These are phyloP conservation scores for Plantago major DNA, from an alignment of 257 asterid genomes.

Conservation along the genomic window DNA sequence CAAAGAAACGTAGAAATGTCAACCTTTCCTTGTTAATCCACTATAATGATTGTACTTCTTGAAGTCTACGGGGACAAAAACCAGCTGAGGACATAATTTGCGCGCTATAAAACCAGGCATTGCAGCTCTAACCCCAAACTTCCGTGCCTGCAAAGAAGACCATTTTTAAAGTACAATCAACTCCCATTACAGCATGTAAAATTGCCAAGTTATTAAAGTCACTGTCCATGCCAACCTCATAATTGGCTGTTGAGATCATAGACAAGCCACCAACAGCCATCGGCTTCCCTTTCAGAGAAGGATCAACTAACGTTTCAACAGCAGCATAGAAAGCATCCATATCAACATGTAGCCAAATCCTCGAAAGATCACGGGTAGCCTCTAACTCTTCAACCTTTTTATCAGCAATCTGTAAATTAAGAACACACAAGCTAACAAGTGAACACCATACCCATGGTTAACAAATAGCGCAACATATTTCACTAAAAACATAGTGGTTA, in stretches of 20 bases:
- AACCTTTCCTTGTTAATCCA: slow-evolving; percentile 83
- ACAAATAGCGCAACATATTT: neutral
- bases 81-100: slow-evolving; percentile 74
- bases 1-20: slow-evolving; percentile 18
- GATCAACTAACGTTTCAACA: slow-evolving; percentile 74
- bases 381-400: slow-evolving; percentile 68
- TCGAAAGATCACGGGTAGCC: slow-evolving; percentile 73
- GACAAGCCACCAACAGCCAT: slow-evolving; percentile 98
- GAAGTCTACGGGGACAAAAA: slow-evolving; percentile 78
- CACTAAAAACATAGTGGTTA: too few species aligned
- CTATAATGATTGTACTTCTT: slow-evolving; percentile 81
- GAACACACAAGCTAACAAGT: slow-evolving; percentile 7
- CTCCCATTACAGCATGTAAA: neutral
- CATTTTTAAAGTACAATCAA: slow-evolving; percentile 15
- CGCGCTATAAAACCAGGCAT: slow-evolving; percentile 99
- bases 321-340: slow-evolving; percentile 99
- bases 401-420: slow-evolving; percentile 58
- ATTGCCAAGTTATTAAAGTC: slow-evolving; percentile 15
- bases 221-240: slow-evolving; percentile 58
- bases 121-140: slow-evolving; percentile 95
- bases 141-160: slow-evolving; percentile 70
- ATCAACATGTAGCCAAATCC: slow-evolving; percentile 93
- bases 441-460: neutral
- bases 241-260: slow-evolving; percentile 95
- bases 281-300: slow-evolving; percentile 73